Evolutionary conservation across 2,329 filamentous ascomycete species (phyloP).

Genomic region (Monosporascus sp.): DNA sequence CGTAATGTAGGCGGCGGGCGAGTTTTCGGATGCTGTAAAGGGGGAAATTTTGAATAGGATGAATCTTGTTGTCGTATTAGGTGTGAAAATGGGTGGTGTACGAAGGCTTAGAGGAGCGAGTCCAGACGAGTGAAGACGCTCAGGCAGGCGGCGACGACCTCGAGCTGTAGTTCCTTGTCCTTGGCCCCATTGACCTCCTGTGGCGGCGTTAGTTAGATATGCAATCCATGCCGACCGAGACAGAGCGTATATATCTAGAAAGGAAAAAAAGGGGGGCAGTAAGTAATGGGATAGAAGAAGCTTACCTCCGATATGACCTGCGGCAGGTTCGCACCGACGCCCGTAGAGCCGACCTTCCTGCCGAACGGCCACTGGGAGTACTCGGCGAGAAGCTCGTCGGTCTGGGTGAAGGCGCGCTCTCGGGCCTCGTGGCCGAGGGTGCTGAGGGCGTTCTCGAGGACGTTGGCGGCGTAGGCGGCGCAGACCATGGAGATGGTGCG

Average conservation of each 20-base stretch:
- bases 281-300: not conserved
- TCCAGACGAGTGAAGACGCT: constrained; percentile 97
- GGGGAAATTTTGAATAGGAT: constrained; percentile 3
- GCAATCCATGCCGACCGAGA: not conserved
- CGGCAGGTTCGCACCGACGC: constrained; percentile 87
- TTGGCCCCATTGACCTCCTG: constrained; percentile 77
- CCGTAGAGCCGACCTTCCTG: constrained; percentile 69
- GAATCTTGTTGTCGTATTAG: constrained; percentile 1
- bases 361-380: constrained; percentile 98
- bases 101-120: constrained; percentile 67
- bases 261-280: not conserved
- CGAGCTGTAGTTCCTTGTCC: constrained; percentile 92
- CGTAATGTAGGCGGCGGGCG: not conserved
- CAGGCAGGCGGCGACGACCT: constrained; percentile 93
- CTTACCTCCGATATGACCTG: constrained; percentile 72
- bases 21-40: not conserved
- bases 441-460: constrained; percentile 93
- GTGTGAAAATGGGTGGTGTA: constrained; percentile 4
- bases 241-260: not conserved
- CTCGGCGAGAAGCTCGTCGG: constrained; percentile 89
- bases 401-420: constrained; percentile 92
- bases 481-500: constrained; percentile 95
- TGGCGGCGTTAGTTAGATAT: constrained; percentile 2
- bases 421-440: constrained; percentile 90
- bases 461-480: constrained; percentile 95